phyloP scores from a whole-genome alignment of 2,329 filamentous ascomycete genomes.

The Periconia sp. region DNA sequence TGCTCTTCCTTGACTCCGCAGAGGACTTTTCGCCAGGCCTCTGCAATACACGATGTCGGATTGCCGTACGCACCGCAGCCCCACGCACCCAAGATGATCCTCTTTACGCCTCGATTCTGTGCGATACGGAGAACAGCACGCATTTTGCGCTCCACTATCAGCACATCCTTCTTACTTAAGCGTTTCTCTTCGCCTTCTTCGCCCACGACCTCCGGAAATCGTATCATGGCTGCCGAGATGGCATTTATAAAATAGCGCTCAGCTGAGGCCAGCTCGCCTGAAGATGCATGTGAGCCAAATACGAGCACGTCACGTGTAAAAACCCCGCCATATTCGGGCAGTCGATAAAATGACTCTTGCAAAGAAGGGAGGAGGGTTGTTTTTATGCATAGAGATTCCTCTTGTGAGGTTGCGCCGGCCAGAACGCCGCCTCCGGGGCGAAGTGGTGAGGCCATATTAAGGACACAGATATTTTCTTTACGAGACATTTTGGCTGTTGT shows the following conservation, averaged over 20 bases:
- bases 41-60: slow-evolving; percentile 60
- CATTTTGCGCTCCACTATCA: slow-evolving; percentile 58
- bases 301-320: slow-evolving; percentile 63
- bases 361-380: slow-evolving; percentile 63
- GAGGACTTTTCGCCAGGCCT: slow-evolving; percentile 53
- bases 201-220: slow-evolving; percentile 56
- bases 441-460: slow-evolving; percentile 67
- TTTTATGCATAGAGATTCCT: slow-evolving; percentile 63
- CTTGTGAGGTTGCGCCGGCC: slow-evolving; percentile 61
- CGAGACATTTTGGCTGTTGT: slow-evolving; percentile 3
- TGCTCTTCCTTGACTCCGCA: neutral
- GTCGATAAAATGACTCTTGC: slow-evolving; percentile 59
- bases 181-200: slow-evolving; percentile 28
- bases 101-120: slow-evolving; percentile 47
- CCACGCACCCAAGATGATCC: slow-evolving; percentile 64
- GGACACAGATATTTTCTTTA: slow-evolving; percentile 52
- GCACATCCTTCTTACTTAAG: slow-evolving; percentile 48
- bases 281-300: slow-evolving; percentile 51
- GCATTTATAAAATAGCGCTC: slow-evolving; percentile 63
- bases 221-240: slow-evolving; percentile 60
- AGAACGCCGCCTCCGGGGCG: slow-evolving; percentile 64
- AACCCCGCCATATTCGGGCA: slow-evolving; percentile 60
- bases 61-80: slow-evolving; percentile 67
- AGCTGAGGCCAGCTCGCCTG: slow-evolving; percentile 45
- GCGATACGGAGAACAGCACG: slow-evolving; percentile 57